Evolutionary conservation across 352 stramenopile genomes (phyloP), one percentile per base, ranked within the genome.

Genomic region (Phytophthora syringae): DNA sequence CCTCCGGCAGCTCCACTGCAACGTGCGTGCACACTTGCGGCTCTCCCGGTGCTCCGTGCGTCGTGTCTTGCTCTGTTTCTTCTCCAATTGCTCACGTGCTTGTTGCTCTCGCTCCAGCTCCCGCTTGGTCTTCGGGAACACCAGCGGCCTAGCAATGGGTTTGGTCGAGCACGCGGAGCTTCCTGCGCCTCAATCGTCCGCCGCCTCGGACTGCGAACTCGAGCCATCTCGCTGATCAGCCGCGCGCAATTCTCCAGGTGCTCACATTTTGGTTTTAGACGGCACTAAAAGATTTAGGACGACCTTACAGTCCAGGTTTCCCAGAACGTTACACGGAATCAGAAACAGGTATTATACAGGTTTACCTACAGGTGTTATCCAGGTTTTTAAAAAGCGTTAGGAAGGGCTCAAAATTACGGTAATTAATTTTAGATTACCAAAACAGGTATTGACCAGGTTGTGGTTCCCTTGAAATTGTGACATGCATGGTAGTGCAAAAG

Each of bases 101-200:
- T 80, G 67, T 22, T 68, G 62, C 47, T 88, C 76, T 30, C 74
- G 63, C 30, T 87, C 74, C 7, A 85, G 58, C 53, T 88, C 79
- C 1, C 74, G 69, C 59, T 85, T 88, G 16, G 79, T 88, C 57
- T 85, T 88, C 18, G 76, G 66, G 32, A 85, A 88, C 30, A 81
- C 64, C 0, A 87, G 50, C 10, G 70, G 76, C 25, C 80, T 83
- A 7, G 59, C 54, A 22, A 67, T 43, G 44, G 54, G 65, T 3
- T 68, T 71, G 10, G 53, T 32, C 5, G 44, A 42, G 47, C 57
- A 21, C 37, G 18, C 0, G 63, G 43, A 3, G 24, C 20, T 7
- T 56, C 34, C 21, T 67, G 57, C 24, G 53, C 47, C 32, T 60
- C 56, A 25, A 54, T 42, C 9, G 24, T 43, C 24, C 30, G 42